Conservation (phyloP, 139 green algal genomes). For the Diplosphaera chodatii region DNA sequence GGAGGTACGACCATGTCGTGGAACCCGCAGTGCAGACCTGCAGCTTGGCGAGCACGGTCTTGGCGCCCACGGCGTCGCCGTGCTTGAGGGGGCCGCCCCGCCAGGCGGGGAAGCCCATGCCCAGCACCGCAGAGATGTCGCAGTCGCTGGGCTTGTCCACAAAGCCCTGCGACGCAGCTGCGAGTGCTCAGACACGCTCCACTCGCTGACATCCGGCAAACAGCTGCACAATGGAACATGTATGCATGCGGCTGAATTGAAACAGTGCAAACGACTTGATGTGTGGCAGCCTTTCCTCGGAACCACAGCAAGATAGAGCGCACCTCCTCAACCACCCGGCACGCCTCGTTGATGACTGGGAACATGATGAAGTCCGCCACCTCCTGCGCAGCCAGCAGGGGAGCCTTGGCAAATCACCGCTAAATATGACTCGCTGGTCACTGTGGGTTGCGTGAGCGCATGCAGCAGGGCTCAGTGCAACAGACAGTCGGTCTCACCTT, state of each 20-base stretch:
- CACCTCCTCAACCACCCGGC: constrained; percentile 63
- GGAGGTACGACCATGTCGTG: background rate
- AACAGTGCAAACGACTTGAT: no score
- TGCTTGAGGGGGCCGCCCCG: constrained; percentile 34
- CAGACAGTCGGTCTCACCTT: no score
- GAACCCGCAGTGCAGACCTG: background rate
- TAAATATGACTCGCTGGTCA: no score
- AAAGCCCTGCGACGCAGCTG: constrained; percentile 65
- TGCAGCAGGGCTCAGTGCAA: no score
- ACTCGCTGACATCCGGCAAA: no score
- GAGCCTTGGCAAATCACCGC: no score
- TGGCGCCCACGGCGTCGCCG: constrained; percentile 3
- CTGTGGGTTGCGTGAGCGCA: no score
- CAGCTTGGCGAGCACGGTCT: background rate
- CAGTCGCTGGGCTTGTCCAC: constrained; percentile 95
- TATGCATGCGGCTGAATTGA: no score
- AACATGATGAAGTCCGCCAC: constrained; percentile 99
- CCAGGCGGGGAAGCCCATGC: constrained; percentile 94
- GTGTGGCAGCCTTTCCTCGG: no score
- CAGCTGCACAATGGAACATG: no score
- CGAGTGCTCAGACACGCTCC: no score
- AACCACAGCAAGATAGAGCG: background rate
- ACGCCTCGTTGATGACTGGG: constrained; percentile 89
- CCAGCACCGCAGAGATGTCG: constrained; percentile 92
- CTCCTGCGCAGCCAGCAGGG: constrained; percentile 63